Conservation (phyloP, 2,329 filamentous ascomycete genomes). For the Fusarium coicis region DNA sequence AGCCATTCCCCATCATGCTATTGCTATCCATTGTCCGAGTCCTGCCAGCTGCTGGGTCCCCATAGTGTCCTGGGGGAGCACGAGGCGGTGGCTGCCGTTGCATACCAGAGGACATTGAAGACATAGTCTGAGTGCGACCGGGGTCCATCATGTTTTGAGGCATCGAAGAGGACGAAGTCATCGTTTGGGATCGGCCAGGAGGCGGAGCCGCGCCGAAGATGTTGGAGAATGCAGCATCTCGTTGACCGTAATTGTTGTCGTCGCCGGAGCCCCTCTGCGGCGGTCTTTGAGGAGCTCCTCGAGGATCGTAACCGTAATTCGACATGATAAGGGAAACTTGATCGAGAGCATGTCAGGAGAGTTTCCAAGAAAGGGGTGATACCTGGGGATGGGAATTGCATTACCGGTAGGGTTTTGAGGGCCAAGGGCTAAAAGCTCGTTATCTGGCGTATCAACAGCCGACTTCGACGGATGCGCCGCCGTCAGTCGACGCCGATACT, state of each 20-base stretch:
- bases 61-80: conserved; percentile 54
- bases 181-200: conserved; percentile 91
- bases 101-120: conserved; percentile 64
- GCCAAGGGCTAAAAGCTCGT: conserved; percentile 40
- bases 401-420: conserved; percentile 38
- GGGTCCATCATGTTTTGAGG: conserved; percentile 63
- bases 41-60: conserved; percentile 47
- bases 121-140: conserved; percentile 85
- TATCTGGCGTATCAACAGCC: conserved; percentile 41
- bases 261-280: conserved; percentile 61
- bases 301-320: conserved; percentile 67
- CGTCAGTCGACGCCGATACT: conserved; percentile 45
- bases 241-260: conserved; percentile 68
- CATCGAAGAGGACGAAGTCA: conserved; percentile 82
- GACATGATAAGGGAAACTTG: conserved; percentile 58
- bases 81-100: conserved; percentile 72
- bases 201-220: conserved; percentile 92
- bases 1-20: conserved; percentile 60
- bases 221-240: conserved; percentile 94
- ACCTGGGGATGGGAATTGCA: conserved; percentile 2
- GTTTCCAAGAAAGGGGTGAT: background rate
- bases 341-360: conserved; percentile 24
- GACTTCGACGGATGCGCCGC: conserved; percentile 49
- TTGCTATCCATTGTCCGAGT: conserved; percentile 48
- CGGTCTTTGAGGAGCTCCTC: conserved; percentile 54